A percentile compares a stretch with the other conserved stretches of the same genome.
Evolutionary conservation across 176 grass and related monocot species (phyloP).

Genomic region (Eragrostis nindensis): DNA sequence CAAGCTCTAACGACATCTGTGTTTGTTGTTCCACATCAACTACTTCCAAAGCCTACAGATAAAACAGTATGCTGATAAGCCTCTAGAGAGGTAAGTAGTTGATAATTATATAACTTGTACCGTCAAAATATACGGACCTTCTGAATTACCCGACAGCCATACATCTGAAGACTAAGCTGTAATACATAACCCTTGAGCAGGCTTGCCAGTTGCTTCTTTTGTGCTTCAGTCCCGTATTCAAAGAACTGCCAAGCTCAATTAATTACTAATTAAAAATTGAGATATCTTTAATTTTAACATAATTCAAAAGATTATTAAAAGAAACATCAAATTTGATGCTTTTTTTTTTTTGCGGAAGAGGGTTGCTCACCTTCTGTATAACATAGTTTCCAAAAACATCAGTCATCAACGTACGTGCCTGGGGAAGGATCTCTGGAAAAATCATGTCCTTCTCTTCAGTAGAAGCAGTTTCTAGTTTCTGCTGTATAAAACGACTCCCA

Average conservation of each 20-base stretch:
- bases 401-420: slow-evolving; percentile 88
- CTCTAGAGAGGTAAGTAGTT: not conserved
- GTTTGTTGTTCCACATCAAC: slow-evolving; percentile 88
- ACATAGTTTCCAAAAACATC: slow-evolving; percentile 99
- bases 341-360: slow-evolving; percentile 32
- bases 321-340: not conserved
- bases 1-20: slow-evolving; percentile 85
- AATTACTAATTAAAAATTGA: slow-evolving; percentile 31
- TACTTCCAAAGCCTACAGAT: slow-evolving; percentile 88
- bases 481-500: slow-evolving; percentile 98
- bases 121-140: slow-evolving; percentile 61
- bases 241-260: slow-evolving; percentile 75
- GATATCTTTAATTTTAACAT: not conserved
- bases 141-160: slow-evolving; percentile 97
- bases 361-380: slow-evolving; percentile 83
- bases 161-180: slow-evolving; percentile 93
- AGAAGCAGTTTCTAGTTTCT: slow-evolving; percentile 92
- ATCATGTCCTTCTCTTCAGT: slow-evolving; percentile 89
- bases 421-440: slow-evolving; percentile 94
- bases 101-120: not conserved
- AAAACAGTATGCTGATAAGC: slow-evolving; percentile 30
- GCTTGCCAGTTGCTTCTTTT: slow-evolving; percentile 79
- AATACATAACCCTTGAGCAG: slow-evolving; percentile 79
- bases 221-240: slow-evolving; percentile 83
- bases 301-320: slow-evolving; percentile 7